These are phyloP conservation scores for Boletus fagicola DNA, from an alignment of 768 basidiomycete species.

Conservation along the genomic window DNA sequence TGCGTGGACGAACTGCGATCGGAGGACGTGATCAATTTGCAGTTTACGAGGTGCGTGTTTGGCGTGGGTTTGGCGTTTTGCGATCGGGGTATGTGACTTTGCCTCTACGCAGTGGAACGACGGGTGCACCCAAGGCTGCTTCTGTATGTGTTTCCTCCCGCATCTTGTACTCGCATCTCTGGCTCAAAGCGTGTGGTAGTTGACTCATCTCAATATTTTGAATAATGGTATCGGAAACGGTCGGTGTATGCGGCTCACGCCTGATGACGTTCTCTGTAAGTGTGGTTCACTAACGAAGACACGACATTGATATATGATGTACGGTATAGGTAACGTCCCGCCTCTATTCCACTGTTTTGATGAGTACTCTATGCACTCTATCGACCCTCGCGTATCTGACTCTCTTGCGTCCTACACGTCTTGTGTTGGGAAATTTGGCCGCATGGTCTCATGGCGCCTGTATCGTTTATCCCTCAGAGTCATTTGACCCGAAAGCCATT, in stretches of 20 bases:
- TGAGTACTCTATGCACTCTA: conserved; percentile 45
- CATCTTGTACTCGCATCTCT: neutral
- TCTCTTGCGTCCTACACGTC: conserved; percentile 43
- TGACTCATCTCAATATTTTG: conserved; percentile 76
- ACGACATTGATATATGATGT: conserved; percentile 2
- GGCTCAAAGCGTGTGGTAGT: conserved; percentile 35
- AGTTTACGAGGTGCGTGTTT: conserved; percentile 71
- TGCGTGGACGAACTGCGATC: conserved; percentile 42
- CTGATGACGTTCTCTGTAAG: conserved; percentile 68
- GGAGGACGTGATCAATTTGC: conserved; percentile 77
- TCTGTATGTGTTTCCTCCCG: conserved; percentile 47
- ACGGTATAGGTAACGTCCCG: conserved; percentile 66
- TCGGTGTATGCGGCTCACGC: conserved; percentile 65
- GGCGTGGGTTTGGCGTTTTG: neutral
- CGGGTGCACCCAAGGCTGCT: conserved; percentile 79
- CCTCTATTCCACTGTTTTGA: conserved; percentile 90
- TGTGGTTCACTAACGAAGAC: neutral
- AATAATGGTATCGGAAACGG: conserved; percentile 76
- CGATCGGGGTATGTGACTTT: neutral
- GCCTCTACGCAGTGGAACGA: conserved; percentile 59
- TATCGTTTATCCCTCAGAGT: conserved; percentile 71
- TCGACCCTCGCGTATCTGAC: conserved; percentile 12
- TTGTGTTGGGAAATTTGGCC: conserved; percentile 78
- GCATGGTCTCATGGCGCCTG: conserved; percentile 73
- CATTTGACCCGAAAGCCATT: conserved; percentile 61